Evolutionary conservation across 768 basidiomycete species (phyloP).

Genomic region (Cyclocybe cylindracea): DNA sequence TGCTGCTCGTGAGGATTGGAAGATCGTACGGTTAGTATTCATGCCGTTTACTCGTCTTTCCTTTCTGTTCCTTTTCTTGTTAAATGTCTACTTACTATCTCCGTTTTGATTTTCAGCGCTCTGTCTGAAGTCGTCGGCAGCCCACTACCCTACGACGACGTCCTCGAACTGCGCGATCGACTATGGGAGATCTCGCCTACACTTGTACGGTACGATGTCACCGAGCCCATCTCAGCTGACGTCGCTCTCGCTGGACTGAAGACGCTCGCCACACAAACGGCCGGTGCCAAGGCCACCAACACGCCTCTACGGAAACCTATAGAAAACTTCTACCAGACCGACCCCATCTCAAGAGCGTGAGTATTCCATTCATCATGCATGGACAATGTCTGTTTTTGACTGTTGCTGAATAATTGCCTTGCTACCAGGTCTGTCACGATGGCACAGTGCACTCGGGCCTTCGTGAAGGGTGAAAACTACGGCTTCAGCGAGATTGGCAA

Average conservation of each 20-base stretch:
- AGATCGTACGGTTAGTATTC: constrained; percentile 77
- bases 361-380: constrained; percentile 33
- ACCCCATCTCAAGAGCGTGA: constrained; percentile 90
- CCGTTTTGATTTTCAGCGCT: constrained; percentile 50
- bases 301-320: constrained; percentile 78
- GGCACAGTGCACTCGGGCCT: constrained; percentile 90
- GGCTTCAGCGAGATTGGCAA: constrained; percentile 53
- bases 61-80: background rate
- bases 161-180: constrained; percentile 80
- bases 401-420: background rate
- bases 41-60: background rate
- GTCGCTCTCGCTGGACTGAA: constrained; percentile 72
- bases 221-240: constrained; percentile 76
- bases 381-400: background rate
- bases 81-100: background rate
- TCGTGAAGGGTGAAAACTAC: constrained; percentile 73
- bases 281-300: constrained; percentile 56
- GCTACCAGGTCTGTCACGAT: constrained; percentile 82
- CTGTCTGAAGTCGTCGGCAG: constrained; percentile 83
- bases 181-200: constrained; percentile 97
- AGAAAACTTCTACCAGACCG: constrained; percentile 94
- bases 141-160: constrained; percentile 88
- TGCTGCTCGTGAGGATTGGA: constrained; percentile 95
- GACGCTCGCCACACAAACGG: constrained; percentile 51
- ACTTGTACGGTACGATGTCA: constrained; percentile 79